phyloP scores from a whole-genome alignment of 2,329 filamentous ascomycete genomes.

The Cercospora brassicicola region DNA sequence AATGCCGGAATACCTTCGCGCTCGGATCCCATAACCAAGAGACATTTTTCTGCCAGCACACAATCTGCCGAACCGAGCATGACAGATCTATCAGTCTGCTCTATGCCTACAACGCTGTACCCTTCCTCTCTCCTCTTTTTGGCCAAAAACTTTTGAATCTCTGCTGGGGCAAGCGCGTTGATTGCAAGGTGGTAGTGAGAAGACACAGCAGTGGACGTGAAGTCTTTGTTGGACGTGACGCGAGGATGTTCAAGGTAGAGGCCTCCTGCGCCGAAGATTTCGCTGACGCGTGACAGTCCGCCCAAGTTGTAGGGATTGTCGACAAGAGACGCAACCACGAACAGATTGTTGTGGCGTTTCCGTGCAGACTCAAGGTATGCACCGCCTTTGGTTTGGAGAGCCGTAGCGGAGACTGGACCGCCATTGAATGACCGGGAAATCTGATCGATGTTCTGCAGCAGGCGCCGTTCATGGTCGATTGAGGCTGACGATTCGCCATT shows the following conservation, averaged over 20 bases:
- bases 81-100: constrained; percentile 54
- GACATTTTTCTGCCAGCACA: constrained; percentile 38
- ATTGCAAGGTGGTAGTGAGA: constrained; percentile 54
- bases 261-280: constrained; percentile 52
- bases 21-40: constrained; percentile 53
- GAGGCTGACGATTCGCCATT: background rate
- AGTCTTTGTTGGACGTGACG: constrained; percentile 49
- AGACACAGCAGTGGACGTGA: constrained; percentile 52
- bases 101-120: constrained; percentile 54
- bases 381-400: constrained; percentile 56
- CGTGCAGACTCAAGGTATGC: constrained; percentile 44
- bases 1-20: constrained; percentile 52
- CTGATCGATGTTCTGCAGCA: constrained; percentile 22
- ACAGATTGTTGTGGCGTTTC: constrained; percentile 37
- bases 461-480: constrained; percentile 14
- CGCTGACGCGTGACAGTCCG: constrained; percentile 52
- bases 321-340: constrained; percentile 54
- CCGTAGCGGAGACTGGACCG: constrained; percentile 21
- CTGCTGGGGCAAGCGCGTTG: constrained; percentile 33
- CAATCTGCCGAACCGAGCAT: constrained; percentile 44
- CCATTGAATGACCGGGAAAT: constrained; percentile 24
- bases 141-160: constrained; percentile 41
- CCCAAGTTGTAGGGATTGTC: constrained; percentile 54
- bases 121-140: constrained; percentile 49
- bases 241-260: constrained; percentile 48